Evolutionary conservation across 805 yeast species (phyloP), one percentile per base, ranked within the genome.

Genomic region (Metschnikowia proteae): DNA sequence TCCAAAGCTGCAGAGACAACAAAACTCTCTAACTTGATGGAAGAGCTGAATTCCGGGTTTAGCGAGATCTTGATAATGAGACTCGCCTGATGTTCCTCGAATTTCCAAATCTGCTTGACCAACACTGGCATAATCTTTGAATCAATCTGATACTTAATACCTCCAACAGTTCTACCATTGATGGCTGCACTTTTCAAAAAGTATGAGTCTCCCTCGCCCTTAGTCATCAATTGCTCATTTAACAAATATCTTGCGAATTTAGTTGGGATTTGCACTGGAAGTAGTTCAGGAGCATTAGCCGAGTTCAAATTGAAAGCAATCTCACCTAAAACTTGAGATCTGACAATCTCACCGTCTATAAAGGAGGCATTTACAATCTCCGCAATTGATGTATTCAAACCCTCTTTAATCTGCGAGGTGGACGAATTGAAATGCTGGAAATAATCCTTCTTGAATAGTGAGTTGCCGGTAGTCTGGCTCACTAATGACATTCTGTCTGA

Each of bases 21-120:
- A 45, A 86, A 67, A 56, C 85, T 82, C n/a, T 82, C 71, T 40
- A 88, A 74, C 29, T 69, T 64, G 5, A 81, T 60, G 45, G 69
- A 70, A 32, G 61, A 61, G 4, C 67, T 53, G 48, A 78, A 71
- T 17, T 68, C 67, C 3, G 81, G 81, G 43, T 80, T 69, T 51
- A 86, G 74, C 61, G 76, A 78, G 53, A 88, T 68, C 17, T 85
- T 82, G 49, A 92, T 74, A 69, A 91, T 86, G 49, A 92, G 85
- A 56, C 96, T 84, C 1, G 97, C 83, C 69, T 90, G 96, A 47
- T 77, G 83, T 17, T 78, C 76, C 64, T 91, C 97, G 62, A 85
- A 86, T 61, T 90, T 86, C 98, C 98, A 94, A 39, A 85, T 80
- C 37, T 96, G 97, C 35, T 82, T 75, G 41, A 92, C 75, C 28